Evolutionary conservation across 192 early-diverging fungal species (phyloP).

Genomic region (Coemansia sp.): DNA sequence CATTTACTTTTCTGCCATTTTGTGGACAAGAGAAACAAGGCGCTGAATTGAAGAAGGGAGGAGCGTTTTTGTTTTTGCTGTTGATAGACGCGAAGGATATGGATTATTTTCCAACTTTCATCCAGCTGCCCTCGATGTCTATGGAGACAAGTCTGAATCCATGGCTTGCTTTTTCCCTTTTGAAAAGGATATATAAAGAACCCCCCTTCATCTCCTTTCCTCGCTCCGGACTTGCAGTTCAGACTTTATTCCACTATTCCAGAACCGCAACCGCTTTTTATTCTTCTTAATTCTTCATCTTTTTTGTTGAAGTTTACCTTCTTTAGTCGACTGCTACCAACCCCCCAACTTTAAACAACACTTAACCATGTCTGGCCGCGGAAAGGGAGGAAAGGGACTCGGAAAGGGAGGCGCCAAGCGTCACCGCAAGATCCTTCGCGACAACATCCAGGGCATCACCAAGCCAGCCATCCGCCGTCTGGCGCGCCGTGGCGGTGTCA

Average conservation of each 20-base stretch:
- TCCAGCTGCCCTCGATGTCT: background rate
- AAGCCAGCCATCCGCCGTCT: slow-evolving; percentile 99
- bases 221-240: background rate
- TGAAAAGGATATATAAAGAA: slow-evolving; percentile 19
- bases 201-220: background rate
- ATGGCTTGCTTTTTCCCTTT: background rate
- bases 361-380: slow-evolving; percentile 89
- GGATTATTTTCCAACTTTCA: background rate
- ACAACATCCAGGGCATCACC: slow-evolving; percentile 94
- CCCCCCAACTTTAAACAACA: background rate
- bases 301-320: background rate
- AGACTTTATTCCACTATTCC: slow-evolving; percentile 10
- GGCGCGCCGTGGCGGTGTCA: slow-evolving; percentile 98
- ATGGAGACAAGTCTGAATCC: background rate
- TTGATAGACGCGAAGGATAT: slow-evolving; percentile 4
- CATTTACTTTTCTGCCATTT: background rate
- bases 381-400: slow-evolving; percentile 99
- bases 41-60: background rate
- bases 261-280: background rate
- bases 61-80: no score
- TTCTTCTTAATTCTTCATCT: background rate
- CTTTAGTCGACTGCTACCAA: background rate
- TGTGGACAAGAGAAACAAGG: background rate
- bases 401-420: slow-evolving; percentile 99
- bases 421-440: slow-evolving; percentile 99